A percentile compares a stretch with the other conserved stretches of the same genome.
These are phyloP conservation scores for Fraxinus cuspidata DNA, from an alignment of 257 asterid genomes.

Conservation along the genomic window DNA sequence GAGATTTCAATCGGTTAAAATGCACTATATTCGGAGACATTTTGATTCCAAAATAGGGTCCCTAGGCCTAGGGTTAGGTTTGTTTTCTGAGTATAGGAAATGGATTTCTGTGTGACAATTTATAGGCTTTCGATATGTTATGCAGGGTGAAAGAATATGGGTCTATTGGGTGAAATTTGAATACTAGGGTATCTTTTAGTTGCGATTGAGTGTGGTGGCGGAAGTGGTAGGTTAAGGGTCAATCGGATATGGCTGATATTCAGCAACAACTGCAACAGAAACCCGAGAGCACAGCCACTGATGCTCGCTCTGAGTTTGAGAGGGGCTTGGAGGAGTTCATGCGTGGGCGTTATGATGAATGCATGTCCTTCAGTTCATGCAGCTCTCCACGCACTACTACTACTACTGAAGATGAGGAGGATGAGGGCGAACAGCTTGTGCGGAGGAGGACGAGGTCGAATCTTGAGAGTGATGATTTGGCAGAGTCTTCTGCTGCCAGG, in stretches of 20 bases:
- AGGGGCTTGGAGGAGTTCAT: slow-evolving; percentile 88
- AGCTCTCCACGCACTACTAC: slow-evolving; percentile 61
- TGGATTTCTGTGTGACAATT: slow-evolving; percentile 44
- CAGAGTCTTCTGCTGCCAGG: slow-evolving; percentile 95
- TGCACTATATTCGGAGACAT: slow-evolving; percentile 31
- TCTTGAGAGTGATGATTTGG: slow-evolving; percentile 90
- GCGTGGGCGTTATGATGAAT: slow-evolving; percentile 87
- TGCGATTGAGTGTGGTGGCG: slow-evolving; percentile 31
- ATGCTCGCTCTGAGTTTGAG: slow-evolving; percentile 71
- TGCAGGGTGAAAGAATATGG: slow-evolving; percentile 31
- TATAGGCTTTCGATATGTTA: slow-evolving; percentile 25
- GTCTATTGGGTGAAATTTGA: slow-evolving; percentile 19
- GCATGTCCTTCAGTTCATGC: slow-evolving; percentile 89
- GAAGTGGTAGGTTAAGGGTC: slow-evolving; percentile 35
- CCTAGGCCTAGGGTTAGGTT: slow-evolving; percentile 45
- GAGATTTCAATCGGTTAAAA: slow-evolving; percentile 39
- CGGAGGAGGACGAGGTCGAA: slow-evolving; percentile 90
- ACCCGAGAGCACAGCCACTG: slow-evolving; percentile 75
- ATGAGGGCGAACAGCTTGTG: slow-evolving; percentile 76
- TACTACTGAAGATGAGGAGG: slow-evolving; percentile 82
- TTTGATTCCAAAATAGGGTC: slow-evolving; percentile 37
- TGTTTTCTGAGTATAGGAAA: slow-evolving; percentile 31
- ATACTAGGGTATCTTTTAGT: slow-evolving; percentile 25
- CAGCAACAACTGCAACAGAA: slow-evolving; percentile 83
- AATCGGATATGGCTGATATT: slow-evolving; percentile 61